These are phyloP conservation scores for Termitomyces sp. DNA, from an alignment of 768 basidiomycete species.

Conservation along the genomic window DNA sequence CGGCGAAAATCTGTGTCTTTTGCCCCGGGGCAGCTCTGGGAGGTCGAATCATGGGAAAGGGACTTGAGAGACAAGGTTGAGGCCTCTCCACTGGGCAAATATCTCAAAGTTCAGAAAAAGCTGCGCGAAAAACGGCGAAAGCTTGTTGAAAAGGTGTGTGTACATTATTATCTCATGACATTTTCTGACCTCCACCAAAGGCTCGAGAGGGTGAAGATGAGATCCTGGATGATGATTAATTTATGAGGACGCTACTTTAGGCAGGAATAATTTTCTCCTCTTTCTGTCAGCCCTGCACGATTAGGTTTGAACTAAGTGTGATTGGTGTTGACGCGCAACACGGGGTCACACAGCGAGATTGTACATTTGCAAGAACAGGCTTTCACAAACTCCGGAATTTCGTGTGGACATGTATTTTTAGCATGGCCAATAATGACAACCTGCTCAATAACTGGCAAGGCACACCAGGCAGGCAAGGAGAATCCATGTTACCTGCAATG, in stretches of 20 bases:
- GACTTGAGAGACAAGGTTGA: conserved; percentile 54
- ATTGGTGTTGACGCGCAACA: background rate
- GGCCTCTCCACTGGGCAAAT: conserved; percentile 78
- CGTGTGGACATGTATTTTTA: background rate
- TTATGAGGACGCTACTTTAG: background rate
- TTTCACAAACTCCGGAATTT: background rate
- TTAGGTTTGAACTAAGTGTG: conserved; percentile 5
- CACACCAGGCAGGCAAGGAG: background rate
- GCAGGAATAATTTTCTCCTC: background rate
- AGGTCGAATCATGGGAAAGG: conserved; percentile 75
- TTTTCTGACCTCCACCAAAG: conserved; percentile 35
- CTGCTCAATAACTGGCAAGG: background rate
- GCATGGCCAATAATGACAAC: background rate
- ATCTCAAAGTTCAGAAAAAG: conserved; percentile 80
- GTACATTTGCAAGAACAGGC: background rate
- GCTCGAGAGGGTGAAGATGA: conserved; percentile 71
- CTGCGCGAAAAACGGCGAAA: conserved; percentile 70
- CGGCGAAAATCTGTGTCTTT: conserved; percentile 70
- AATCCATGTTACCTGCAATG: background rate
- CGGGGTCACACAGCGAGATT: background rate
- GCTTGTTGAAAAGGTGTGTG: conserved; percentile 69
- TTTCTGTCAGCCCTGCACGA: background rate
- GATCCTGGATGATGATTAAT: conserved; percentile 50
- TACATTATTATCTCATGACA: conserved; percentile 11
- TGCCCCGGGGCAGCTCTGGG: conserved; percentile 65